Percentiles rank a stretch among this genome's conserved stretches.
phyloP scores from a whole-genome alignment of 2,329 filamentous ascomycete species.

The Huntiella omanensis region DNA sequence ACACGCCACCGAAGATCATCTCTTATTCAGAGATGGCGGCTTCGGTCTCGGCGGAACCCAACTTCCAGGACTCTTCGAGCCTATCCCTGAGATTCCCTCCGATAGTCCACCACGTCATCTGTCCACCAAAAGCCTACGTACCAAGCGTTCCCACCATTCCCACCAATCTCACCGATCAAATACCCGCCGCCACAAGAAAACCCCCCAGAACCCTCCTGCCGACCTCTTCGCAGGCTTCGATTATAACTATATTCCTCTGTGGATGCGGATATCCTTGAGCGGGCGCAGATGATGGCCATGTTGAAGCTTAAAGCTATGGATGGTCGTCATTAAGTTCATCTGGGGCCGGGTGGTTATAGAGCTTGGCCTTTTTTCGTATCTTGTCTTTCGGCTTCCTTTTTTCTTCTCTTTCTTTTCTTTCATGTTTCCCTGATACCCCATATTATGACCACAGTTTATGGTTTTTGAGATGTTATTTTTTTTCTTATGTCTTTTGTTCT shows the following conservation, averaged over 20 bases:
- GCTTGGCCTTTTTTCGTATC: background rate
- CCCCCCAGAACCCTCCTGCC: background rate
- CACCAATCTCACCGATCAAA: background rate
- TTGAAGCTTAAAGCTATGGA: constrained; percentile 6
- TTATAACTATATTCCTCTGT: constrained; percentile 6
- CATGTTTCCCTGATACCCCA: background rate
- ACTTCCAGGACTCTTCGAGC: constrained; percentile 17
- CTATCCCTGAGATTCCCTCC: constrained; percentile 11
- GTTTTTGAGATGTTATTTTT: background rate
- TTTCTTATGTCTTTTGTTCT: background rate
- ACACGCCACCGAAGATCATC: constrained; percentile 17
- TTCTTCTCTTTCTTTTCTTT: constrained; percentile 3
- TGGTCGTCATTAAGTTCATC: background rate
- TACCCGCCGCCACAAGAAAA: background rate
- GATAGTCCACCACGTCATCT: constrained; percentile 8
- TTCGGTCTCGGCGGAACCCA: constrained; percentile 19
- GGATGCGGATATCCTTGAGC: constrained; percentile 5
- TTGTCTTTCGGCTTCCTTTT: background rate
- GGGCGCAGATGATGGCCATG: constrained; percentile 5
- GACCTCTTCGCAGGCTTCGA: constrained; percentile 10
- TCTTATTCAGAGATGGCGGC: constrained; percentile 20
- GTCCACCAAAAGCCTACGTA: background rate
- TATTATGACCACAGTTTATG: background rate
- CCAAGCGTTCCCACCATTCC: background rate
- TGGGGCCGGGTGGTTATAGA: background rate